These are phyloP conservation scores for Termitomyces titanicus DNA, from an alignment of 768 basidiomycete genomes.

Conservation along the genomic window DNA sequence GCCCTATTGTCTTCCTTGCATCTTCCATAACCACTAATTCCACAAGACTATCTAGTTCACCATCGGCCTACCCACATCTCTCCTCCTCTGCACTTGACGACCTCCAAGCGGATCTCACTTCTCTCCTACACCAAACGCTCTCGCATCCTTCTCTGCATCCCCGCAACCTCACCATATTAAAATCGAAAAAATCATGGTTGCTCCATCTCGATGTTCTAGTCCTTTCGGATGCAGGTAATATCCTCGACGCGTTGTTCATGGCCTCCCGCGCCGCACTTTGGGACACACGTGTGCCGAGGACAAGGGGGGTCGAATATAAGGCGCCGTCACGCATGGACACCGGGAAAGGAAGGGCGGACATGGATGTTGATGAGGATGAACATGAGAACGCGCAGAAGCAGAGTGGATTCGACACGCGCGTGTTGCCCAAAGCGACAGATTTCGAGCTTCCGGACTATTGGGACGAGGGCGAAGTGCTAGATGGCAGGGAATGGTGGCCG, in stretches of 20 bases:
- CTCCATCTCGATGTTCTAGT: constrained; percentile 72
- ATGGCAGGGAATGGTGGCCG: constrained; percentile 66
- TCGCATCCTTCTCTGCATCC: constrained; percentile 67
- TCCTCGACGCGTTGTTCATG: constrained; percentile 76
- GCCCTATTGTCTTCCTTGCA: constrained; percentile 21
- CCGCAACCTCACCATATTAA: constrained; percentile 56
- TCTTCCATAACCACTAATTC: constrained; percentile 4
- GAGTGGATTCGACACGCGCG: constrained; percentile 59
- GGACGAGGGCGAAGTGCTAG: constrained; percentile 75
- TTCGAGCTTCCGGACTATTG: constrained; percentile 87
- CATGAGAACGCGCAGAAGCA: constrained; percentile 14
- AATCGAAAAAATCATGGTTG: constrained; percentile 69
- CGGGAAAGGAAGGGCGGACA: constrained; percentile 32
- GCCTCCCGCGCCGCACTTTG: constrained; percentile 76
- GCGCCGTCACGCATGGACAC: constrained; percentile 23
- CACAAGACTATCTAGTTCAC: constrained; percentile 55
- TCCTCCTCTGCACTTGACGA: constrained; percentile 67
- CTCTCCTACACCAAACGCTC: constrained; percentile 59
- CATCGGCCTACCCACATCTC: constrained; percentile 73
- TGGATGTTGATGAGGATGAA: constrained; percentile 52
- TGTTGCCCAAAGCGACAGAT: constrained; percentile 54
- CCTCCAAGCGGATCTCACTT: constrained; percentile 68
- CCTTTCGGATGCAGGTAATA: constrained; percentile 70
- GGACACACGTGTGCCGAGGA: constrained; percentile 78
- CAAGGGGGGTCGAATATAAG: constrained; percentile 66